These are phyloP conservation scores for Chenopodium album DNA, from an alignment of 148 eudicot genomes.

Conservation along the genomic window DNA sequence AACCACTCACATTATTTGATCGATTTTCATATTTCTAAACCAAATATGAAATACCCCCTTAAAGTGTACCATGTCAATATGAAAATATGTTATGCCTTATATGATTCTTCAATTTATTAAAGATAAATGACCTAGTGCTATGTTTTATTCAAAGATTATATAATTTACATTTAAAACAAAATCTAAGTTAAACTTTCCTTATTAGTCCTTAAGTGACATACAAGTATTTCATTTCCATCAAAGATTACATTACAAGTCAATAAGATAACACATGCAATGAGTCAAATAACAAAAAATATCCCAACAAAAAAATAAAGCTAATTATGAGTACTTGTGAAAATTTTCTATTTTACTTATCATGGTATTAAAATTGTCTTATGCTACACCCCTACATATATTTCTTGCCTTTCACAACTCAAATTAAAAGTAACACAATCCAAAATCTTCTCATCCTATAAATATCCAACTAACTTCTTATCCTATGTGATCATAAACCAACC, in stretches of 20 bases:
- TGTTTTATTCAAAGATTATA: too few relatives aligned
- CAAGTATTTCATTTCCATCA: too few relatives aligned
- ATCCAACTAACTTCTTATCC: background rate
- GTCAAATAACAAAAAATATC: background rate
- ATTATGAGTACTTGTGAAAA: too few relatives aligned
- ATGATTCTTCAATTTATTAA: too few relatives aligned
- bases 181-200: too few relatives aligned
- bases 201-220: background rate
- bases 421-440: background rate
- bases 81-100: too few relatives aligned
- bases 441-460: background rate
- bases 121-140: too few relatives aligned
- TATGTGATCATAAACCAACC: background rate
- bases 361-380: slow-evolving; percentile 1
- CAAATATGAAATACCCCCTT: too few relatives aligned
- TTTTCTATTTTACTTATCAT: background rate
- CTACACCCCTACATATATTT: slow-evolving; percentile 8
- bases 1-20: too few relatives aligned
- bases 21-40: too few relatives aligned
- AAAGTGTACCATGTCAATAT: too few relatives aligned
- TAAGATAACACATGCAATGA: background rate
- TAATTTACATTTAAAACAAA: too few relatives aligned
- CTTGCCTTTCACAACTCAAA: slow-evolving; percentile 25
- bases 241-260: background rate
- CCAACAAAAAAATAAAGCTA: background rate